Conservation (phyloP, 495 filamentous ascomycete species). For the Tuber umbilicatum region DNA sequence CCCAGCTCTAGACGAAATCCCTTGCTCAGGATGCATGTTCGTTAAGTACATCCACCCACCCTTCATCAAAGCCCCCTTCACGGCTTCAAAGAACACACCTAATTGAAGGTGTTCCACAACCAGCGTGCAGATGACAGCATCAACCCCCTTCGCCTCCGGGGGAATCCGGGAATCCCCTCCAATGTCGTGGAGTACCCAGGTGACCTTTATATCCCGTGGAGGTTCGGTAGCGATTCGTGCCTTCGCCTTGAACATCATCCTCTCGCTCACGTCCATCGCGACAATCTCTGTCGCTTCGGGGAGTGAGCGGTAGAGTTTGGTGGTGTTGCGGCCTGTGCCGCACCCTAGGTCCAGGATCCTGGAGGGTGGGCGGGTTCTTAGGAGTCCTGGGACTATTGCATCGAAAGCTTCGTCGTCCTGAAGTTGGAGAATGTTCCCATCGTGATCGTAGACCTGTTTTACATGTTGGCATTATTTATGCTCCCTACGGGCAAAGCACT, state of each 20-base stretch:
- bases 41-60: slow-evolving; percentile 55
- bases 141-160: slow-evolving; percentile 34
- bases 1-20: slow-evolving; percentile 56
- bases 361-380: slow-evolving; percentile 42
- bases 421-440: slow-evolving; percentile 67
- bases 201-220: slow-evolving; percentile 18
- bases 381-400: slow-evolving; percentile 51
- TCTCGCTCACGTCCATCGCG: slow-evolving; percentile 44
- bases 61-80: slow-evolving; percentile 47
- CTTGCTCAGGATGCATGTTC: slow-evolving; percentile 72
- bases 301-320: slow-evolving; percentile 48
- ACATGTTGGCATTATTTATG: neutral
- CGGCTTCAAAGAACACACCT: slow-evolving; percentile 51
- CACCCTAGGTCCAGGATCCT: slow-evolving; percentile 58
- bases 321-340: slow-evolving; percentile 64
- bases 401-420: slow-evolving; percentile 58
- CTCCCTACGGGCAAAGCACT: slow-evolving; percentile 6
- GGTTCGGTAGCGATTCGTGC: slow-evolving; percentile 40
- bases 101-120: slow-evolving; percentile 64
- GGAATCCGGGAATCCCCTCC: slow-evolving; percentile 21
- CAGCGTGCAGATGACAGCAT: slow-evolving; percentile 57
- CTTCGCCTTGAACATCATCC: slow-evolving; percentile 54
- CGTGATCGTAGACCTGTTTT: slow-evolving; percentile 58
- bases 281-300: slow-evolving; percentile 37
- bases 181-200: slow-evolving; percentile 46